These are phyloP conservation scores for Lignosus rhinocerotis DNA, from an alignment of 1,284 basidiomycete species.

Conservation along the genomic window DNA sequence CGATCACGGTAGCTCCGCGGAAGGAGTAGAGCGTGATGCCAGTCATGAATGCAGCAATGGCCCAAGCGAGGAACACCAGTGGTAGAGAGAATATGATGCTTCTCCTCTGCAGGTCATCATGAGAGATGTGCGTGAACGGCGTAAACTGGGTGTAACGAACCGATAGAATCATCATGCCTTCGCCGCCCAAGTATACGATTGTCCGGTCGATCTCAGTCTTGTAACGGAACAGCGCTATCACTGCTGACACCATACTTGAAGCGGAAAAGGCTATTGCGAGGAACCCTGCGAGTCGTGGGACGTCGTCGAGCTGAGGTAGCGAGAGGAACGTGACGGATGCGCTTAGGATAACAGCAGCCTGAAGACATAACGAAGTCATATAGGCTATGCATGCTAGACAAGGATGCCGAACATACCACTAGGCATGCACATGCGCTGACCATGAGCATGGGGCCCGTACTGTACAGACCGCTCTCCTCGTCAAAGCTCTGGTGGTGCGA, in stretches of 20 bases:
- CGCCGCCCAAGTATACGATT: conserved; percentile 44
- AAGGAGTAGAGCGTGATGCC: conserved; percentile 68
- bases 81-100: conserved; percentile 71
- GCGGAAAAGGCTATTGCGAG: conserved; percentile 66
- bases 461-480: conserved; percentile 56
- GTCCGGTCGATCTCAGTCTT: conserved; percentile 60
- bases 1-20: conserved; percentile 44
- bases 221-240: conserved; percentile 65
- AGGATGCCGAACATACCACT: conserved; percentile 48
- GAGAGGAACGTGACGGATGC: conserved; percentile 77
- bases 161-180: conserved; percentile 59
- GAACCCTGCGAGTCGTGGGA: conserved; percentile 62
- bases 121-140: conserved; percentile 2
- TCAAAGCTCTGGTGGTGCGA: conserved; percentile 50
- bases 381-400: neutral
- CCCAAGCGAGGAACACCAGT: conserved; percentile 68
- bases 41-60: conserved; percentile 63
- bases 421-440: conserved; percentile 65
- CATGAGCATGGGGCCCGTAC: conserved; percentile 57
- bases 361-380: neutral
- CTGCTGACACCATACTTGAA: conserved; percentile 64
- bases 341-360: conserved; percentile 77
- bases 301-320: conserved; percentile 64
- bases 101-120: conserved; percentile 44
- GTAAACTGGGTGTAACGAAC: conserved; percentile 38